Evolutionary conservation across 805 yeast species (phyloP).

Genomic region (Metschnikowia shivogae): DNA sequence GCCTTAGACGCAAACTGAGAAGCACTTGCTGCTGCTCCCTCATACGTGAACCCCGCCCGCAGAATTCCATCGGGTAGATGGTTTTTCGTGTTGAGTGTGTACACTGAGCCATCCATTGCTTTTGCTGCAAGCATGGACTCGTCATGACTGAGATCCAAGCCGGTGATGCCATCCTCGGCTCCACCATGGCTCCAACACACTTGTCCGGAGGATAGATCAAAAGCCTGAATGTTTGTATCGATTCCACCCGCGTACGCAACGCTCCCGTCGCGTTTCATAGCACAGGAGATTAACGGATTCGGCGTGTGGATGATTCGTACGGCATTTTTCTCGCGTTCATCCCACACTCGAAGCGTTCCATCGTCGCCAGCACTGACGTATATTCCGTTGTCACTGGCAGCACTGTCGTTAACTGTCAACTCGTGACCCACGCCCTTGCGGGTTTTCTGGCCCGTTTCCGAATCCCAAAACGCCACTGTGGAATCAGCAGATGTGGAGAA

Average conservation of each 20-base stretch:
- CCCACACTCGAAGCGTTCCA: slow-evolving; percentile 62
- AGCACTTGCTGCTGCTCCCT: slow-evolving; percentile 53
- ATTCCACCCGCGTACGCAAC: slow-evolving; percentile 59
- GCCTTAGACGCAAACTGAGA: slow-evolving; percentile 53
- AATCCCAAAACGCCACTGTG: slow-evolving; percentile 61
- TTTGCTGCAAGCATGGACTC: slow-evolving; percentile 47
- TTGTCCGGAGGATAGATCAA: slow-evolving; percentile 48
- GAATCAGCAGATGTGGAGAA: slow-evolving; percentile 59
- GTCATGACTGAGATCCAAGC: slow-evolving; percentile 46
- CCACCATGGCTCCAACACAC: slow-evolving; percentile 45
- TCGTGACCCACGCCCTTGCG: slow-evolving; percentile 53
- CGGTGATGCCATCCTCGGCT: slow-evolving; percentile 52
- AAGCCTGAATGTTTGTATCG: slow-evolving; percentile 58
- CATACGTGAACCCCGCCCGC: slow-evolving; percentile 46
- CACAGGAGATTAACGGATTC: slow-evolving; percentile 55
- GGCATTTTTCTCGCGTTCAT: slow-evolving; percentile 48
- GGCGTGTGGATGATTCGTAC: slow-evolving; percentile 39
- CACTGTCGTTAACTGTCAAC: slow-evolving; percentile 54
- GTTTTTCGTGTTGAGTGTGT: slow-evolving; percentile 52
- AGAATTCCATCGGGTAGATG: slow-evolving; percentile 36
- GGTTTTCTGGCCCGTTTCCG: slow-evolving; percentile 49
- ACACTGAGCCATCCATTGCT: slow-evolving; percentile 54
- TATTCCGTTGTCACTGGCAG: slow-evolving; percentile 22
- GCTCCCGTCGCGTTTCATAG: slow-evolving; percentile 34
- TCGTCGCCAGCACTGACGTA: slow-evolving; percentile 62